These are phyloP conservation scores for Collybia mongolica DNA, from an alignment of 768 basidiomycete species.

Conservation along the genomic window DNA sequence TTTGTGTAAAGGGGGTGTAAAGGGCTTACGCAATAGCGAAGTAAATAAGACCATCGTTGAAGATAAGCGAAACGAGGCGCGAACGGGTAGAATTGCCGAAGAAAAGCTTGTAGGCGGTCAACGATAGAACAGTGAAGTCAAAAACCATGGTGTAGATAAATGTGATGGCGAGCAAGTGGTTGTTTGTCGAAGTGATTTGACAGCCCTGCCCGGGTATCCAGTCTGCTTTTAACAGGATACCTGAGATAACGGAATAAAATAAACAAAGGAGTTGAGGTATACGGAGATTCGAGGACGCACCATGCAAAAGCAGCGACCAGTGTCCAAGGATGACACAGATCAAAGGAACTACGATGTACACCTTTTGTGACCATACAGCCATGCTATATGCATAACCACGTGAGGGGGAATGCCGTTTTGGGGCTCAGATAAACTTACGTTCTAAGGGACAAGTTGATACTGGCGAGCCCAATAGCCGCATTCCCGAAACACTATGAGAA, in stretches of 20 bases:
- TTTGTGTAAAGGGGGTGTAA: background rate
- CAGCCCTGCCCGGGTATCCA: slow-evolving; percentile 54
- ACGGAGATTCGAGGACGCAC: slow-evolving; percentile 27
- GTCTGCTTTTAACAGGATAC: slow-evolving; percentile 56
- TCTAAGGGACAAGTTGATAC: slow-evolving; percentile 66
- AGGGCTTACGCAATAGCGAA: slow-evolving; percentile 64
- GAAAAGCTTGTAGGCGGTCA: slow-evolving; percentile 63
- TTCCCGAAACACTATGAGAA: slow-evolving; percentile 50
- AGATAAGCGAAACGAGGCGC: slow-evolving; percentile 62
- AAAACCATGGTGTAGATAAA: slow-evolving; percentile 78
- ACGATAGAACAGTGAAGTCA: slow-evolving; percentile 59
- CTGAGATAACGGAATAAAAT: slow-evolving; percentile 23
- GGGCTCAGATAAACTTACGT: slow-evolving; percentile 43
- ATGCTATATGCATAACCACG: slow-evolving; percentile 38
- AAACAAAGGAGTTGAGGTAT: background rate
- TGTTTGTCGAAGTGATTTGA: slow-evolving; percentile 58
- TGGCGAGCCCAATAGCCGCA: slow-evolving; percentile 65
- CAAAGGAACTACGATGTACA: slow-evolving; percentile 51
- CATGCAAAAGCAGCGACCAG: slow-evolving; percentile 71
- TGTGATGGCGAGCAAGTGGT: slow-evolving; percentile 55
- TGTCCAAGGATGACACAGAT: slow-evolving; percentile 61
- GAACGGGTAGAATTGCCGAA: slow-evolving; percentile 44
- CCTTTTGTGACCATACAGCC: slow-evolving; percentile 66
- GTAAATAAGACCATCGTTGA: slow-evolving; percentile 72
- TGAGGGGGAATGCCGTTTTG: background rate